Evolutionary conservation across 2,329 filamentous ascomycete species (phyloP), one percentile per base, ranked within the genome.

Genomic region (Cadophora sp.): DNA sequence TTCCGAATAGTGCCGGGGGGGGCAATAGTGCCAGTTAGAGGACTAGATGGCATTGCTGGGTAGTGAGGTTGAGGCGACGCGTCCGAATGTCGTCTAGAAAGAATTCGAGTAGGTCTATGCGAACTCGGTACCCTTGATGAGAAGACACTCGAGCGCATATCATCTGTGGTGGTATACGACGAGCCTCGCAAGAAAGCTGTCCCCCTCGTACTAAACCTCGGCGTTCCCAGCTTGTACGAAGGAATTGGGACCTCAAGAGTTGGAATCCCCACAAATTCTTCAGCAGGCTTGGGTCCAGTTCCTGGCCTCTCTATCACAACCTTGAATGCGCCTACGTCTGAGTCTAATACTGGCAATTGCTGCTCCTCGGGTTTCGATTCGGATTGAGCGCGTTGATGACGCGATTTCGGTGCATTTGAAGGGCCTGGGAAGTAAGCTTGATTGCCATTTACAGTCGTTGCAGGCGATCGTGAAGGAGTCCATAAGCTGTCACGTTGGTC

Each of bases 191-290:
- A 83, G 69, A 93, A 85, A 2, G 92, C 89, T 2, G 91, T 94
- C 13, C 93, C 93, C 72, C 86, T 85, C 62, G 87, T 81, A 70
- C 91, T 95, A 78, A 97, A 97, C 66, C 89, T 87, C 20, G 93
- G 93, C 1, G 90, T 91, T 14, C 94, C 94, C 66, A 97, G 82
- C 71, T 90, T 89, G 83, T 94, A 96, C 65, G 92, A 90, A 43
- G 94, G 94, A 60, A 97, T 97, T 24, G 89, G 84, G 51, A 95
- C 85, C 72, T 94, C 87, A 60, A 96, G 82, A 43, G 88, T 80
- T 14, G 87, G 88, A 47, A 82, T 77, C n/a, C 79, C 79, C 48
- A 76, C 71, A 71, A 75, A 67, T 3, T 59, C 41, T 18, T 83
- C 80, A 69, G 87, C 84, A 5, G 88, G 90, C 75, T 85, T 90